Conservation (phyloP, 163 green algal species). For the Smithsoniella earleae region DNA sequence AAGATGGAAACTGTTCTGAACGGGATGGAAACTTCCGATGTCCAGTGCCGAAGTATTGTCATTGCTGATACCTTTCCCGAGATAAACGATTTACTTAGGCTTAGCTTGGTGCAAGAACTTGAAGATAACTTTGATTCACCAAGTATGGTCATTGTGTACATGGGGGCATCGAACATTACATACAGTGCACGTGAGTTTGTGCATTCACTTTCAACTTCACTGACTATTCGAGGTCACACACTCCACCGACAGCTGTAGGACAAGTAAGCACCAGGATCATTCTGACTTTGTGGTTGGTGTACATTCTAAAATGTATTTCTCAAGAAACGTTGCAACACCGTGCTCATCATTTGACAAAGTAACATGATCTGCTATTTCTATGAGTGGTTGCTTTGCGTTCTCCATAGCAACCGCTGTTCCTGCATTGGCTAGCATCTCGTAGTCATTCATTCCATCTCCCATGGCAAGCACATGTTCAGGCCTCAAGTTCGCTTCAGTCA, state of each 20-base stretch:
- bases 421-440: constrained; percentile 22
- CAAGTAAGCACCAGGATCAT: neutral
- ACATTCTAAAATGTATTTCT: neutral
- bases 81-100: no score
- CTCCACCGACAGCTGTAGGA: neutral
- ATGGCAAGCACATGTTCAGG: constrained; percentile 21
- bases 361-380: constrained; percentile 5
- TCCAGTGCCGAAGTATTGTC: no score
- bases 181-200: neutral
- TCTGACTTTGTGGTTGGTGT: no score
- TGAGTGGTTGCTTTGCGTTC: constrained; percentile 13
- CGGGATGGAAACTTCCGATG: no score
- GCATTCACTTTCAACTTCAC: no score
- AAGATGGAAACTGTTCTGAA: no score
- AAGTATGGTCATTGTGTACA: constrained; percentile 2
- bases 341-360: neutral
- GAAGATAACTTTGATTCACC: no score
- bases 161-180: constrained; percentile 3
- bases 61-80: no score
- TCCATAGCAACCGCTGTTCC: neutral
- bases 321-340: neutral
- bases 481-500: neutral
- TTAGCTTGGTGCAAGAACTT: no score
- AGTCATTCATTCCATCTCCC: constrained; percentile 29
- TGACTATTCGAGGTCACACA: neutral